phyloP scores from a whole-genome alignment of 2,329 filamentous ascomycete species.

The Fusarium sp. region DNA sequence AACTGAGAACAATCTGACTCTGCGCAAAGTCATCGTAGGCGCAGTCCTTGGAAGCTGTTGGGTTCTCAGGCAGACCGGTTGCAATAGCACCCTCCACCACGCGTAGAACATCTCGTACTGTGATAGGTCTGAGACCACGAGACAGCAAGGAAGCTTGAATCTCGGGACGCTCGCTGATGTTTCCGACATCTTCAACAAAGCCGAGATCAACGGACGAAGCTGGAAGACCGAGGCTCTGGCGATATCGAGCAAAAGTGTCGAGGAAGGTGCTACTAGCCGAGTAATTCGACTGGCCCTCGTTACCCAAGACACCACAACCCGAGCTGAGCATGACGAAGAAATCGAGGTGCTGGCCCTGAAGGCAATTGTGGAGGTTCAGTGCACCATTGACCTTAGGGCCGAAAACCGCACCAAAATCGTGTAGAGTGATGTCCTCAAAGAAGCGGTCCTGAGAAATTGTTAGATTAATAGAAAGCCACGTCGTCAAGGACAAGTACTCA shows the following conservation, averaged over 20 bases:
- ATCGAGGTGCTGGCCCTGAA: conserved; percentile 37
- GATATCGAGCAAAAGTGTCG: conserved; percentile 40
- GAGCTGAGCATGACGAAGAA: conserved; percentile 44
- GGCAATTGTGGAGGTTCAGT: conserved; percentile 35
- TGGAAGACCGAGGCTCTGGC: conserved; percentile 36
- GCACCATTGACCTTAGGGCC: conserved; percentile 41
- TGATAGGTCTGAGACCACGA: conserved; percentile 41
- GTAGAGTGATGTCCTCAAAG: conserved; percentile 38
- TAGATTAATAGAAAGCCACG: not conserved
- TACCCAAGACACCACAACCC: conserved; percentile 38
- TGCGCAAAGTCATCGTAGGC: conserved; percentile 35
- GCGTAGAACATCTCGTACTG: conserved; percentile 39
- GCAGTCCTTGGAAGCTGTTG: not conserved
- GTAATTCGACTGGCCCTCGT: conserved; percentile 41
- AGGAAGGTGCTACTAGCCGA: conserved; percentile 42
- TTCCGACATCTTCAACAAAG: conserved; percentile 41
- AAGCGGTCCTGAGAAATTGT: conserved; percentile 31
- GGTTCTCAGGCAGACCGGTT: conserved; percentile 30
- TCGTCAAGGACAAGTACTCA: conserved; percentile 11
- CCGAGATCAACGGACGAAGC: conserved; percentile 40
- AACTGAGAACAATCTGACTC: conserved; percentile 41
- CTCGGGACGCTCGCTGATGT: conserved; percentile 41
- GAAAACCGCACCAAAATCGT: conserved; percentile 40
- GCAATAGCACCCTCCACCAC: conserved; percentile 41
- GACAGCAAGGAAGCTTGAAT: conserved; percentile 37